Evolutionary conservation across 192 early-diverging fungal species (phyloP).

Genomic region (Helicostylum pulchrum): DNA sequence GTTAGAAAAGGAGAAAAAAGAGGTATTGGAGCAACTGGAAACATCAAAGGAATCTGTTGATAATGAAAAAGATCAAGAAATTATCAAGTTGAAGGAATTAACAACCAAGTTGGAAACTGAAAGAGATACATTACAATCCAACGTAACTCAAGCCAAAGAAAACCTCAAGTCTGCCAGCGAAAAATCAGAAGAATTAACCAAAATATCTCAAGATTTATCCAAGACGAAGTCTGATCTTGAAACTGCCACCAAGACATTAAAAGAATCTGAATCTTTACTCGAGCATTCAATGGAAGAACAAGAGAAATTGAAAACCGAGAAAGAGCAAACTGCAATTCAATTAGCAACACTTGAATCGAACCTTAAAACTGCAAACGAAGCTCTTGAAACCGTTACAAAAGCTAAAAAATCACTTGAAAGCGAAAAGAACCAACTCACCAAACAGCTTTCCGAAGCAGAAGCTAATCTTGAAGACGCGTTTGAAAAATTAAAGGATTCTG

Average conservation of each 20-base stretch:
- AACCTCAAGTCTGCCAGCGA: background rate
- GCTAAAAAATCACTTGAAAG: background rate
- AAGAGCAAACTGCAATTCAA: background rate
- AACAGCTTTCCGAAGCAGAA: slow-evolving; percentile 20
- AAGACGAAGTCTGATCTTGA: background rate
- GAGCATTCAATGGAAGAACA: background rate
- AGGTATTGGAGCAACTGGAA: slow-evolving; percentile 5
- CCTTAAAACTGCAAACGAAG: background rate
- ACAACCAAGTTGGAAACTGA: background rate
- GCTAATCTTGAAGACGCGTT: slow-evolving; percentile 39
- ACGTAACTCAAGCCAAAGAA: background rate
- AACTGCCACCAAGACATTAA: background rate
- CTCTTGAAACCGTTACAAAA: background rate
- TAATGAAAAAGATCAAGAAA: background rate
- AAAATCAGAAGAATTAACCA: background rate
- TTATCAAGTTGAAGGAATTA: background rate
- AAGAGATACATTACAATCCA: background rate
- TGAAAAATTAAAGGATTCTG: slow-evolving; percentile 23
- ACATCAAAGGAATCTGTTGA: background rate
- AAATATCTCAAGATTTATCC: background rate
- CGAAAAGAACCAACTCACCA: background rate
- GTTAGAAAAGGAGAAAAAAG: slow-evolving; percentile 10
- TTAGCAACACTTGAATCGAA: background rate
- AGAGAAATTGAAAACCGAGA: slow-evolving; percentile 6
- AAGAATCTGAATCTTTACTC: background rate